A percentile compares a stretch with the other conserved stretches of the same genome.
Evolutionary conservation across 2,329 filamentous ascomycete species (phyloP).

Genomic region (Colletotrichum cereale): DNA sequence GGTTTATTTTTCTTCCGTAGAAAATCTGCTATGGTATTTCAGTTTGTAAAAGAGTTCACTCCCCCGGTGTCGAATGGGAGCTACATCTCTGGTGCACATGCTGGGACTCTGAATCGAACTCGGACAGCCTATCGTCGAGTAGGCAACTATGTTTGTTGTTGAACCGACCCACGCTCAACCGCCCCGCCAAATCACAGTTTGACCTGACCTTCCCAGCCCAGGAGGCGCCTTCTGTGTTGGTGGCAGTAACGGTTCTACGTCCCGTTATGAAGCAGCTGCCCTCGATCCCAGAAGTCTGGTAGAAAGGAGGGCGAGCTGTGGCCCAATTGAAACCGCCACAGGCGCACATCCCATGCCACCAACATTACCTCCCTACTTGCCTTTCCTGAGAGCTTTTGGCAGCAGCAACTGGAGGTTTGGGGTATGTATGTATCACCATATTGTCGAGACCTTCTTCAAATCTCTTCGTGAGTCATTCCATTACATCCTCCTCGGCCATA

Average conservation of each 20-base stretch:
- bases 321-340: background rate
- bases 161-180: background rate
- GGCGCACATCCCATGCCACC: background rate
- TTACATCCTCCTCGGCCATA: no score
- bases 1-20: background rate
- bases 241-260: background rate
- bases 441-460: background rate
- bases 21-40: background rate
- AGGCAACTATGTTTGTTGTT: background rate
- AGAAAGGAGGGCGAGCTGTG: background rate
- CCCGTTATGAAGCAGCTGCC: background rate
- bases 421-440: background rate
- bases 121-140: background rate
- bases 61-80: background rate
- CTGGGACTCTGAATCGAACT: background rate
- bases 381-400: background rate
- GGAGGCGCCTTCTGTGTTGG: conserved; percentile 13
- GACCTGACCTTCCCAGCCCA: conserved; percentile 17
- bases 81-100: background rate
- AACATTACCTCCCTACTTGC: background rate
- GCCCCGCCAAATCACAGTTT: conserved; percentile 10
- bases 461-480: no score
- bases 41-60: conserved; percentile 7
- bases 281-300: background rate
- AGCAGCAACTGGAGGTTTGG: background rate